Evolutionary conservation across 805 yeast genomes (phyloP).

Genomic region (Saccharomycopsis microspora): DNA sequence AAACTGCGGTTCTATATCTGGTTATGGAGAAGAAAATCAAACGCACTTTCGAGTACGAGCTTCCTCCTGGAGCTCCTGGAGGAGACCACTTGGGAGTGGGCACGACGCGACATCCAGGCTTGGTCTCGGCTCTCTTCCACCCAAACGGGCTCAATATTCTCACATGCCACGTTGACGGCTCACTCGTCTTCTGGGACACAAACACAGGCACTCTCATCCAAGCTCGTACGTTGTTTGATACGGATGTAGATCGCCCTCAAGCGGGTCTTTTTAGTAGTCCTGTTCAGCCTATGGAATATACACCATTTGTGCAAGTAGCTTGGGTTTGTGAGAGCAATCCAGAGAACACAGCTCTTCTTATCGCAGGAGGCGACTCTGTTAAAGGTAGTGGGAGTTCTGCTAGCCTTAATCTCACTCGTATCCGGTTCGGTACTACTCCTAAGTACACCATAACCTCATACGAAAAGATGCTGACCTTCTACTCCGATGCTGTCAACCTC

Average conservation of each 20-base stretch:
- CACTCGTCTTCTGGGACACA: conserved; percentile 90
- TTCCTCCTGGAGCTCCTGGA: conserved; percentile 64
- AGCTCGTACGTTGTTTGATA: conserved; percentile 62
- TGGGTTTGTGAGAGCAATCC: conserved; percentile 82
- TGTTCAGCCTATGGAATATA: conserved; percentile 19
- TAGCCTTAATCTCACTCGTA: conserved; percentile 31
- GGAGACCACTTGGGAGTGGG: conserved; percentile 34
- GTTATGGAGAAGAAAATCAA: conserved; percentile 44
- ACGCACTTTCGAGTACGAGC: conserved; percentile 44
- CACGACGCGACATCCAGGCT: conserved; percentile 28
- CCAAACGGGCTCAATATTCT: conserved; percentile 85
- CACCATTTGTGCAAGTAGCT: conserved; percentile 39
- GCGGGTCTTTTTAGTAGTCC: conserved; percentile 18
- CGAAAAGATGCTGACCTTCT: conserved; percentile 70
- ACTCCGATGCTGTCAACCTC: conserved; percentile 47
- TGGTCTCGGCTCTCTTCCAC: conserved; percentile 60
- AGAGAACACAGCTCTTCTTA: conserved; percentile 61
- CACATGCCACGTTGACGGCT: conserved; percentile 72
- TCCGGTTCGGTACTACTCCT: conserved; percentile 76
- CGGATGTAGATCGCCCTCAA: conserved; percentile 46
- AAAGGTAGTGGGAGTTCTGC: conserved; percentile 26
- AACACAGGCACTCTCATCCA: conserved; percentile 60
- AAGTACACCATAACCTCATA: conserved; percentile 73
- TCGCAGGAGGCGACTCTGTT: conserved; percentile 54
- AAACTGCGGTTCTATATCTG: conserved; percentile 57